phyloP scores from a whole-genome alignment of 176 grass and related monocot genomes.

The Chrysopogon serrulatus region DNA sequence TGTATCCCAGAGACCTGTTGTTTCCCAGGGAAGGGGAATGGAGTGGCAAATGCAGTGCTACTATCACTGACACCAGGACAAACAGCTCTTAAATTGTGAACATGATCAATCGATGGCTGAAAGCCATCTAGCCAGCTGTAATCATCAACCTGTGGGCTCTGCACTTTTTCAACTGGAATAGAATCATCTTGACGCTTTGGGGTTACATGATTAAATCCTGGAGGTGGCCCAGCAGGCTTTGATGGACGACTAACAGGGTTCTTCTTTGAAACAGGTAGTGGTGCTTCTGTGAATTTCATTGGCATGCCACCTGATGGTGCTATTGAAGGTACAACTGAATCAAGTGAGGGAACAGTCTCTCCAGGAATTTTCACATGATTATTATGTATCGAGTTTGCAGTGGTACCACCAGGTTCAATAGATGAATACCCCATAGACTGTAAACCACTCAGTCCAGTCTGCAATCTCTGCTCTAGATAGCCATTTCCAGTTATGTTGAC shows the following conservation, averaged over 20 bases:
- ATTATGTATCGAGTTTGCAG: slow-evolving; percentile 16
- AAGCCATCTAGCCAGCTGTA: slow-evolving; percentile 73
- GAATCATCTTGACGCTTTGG: slow-evolving; percentile 55
- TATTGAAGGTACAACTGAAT: slow-evolving; percentile 46
- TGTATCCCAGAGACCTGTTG: slow-evolving; percentile 43
- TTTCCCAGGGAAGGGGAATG: slow-evolving; percentile 57
- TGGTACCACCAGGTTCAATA: slow-evolving; percentile 26
- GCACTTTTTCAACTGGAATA: slow-evolving; percentile 28
- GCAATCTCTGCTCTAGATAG: slow-evolving; percentile 47
- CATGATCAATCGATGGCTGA: slow-evolving; percentile 29
- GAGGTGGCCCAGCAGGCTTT: slow-evolving; percentile 79
- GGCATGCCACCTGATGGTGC: slow-evolving; percentile 26
- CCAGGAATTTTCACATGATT: slow-evolving; percentile 39
- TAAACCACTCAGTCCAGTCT: slow-evolving; percentile 32
- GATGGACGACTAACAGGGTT: slow-evolving; percentile 76
- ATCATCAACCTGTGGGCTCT: slow-evolving; percentile 50
- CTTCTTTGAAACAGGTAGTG: slow-evolving; percentile 43
- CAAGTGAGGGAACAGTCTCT: slow-evolving; percentile 41
- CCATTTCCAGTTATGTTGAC: slow-evolving; percentile 56
- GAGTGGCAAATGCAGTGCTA: slow-evolving; percentile 40
- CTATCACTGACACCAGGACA: slow-evolving; percentile 30
- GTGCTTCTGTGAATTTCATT: slow-evolving; percentile 40
- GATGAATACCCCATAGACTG: slow-evolving; percentile 34
- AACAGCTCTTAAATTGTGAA: slow-evolving; percentile 28
- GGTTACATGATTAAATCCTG: slow-evolving; percentile 60